These are phyloP conservation scores for Prunus salicina DNA, from an alignment of 306 rosid genomes.

Conservation along the genomic window DNA sequence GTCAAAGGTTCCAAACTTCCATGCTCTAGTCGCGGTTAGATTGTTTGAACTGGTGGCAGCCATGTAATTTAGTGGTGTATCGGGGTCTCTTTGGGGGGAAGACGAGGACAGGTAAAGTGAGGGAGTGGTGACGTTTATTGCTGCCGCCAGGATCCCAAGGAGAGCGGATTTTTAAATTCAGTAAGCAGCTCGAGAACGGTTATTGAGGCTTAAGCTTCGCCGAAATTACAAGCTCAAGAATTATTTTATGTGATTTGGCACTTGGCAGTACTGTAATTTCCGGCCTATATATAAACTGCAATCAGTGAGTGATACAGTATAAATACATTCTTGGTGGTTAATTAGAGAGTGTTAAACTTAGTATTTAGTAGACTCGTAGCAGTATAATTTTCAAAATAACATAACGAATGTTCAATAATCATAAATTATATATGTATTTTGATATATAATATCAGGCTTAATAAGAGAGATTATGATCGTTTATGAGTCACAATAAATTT, in stretches of 20 bases:
- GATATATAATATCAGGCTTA: no score
- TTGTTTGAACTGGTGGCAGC: slow-evolving; percentile 22
- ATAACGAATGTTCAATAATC: no score
- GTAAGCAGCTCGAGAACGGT: slow-evolving; percentile 48
- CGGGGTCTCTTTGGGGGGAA: background rate
- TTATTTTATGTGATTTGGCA: background rate
- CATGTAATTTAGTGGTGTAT: background rate
- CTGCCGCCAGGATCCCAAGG: slow-evolving; percentile 22
- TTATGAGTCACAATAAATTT: no score
- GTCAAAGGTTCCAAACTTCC: background rate
- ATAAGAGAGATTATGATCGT: no score
- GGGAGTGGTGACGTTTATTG: background rate
- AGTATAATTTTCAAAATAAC: no score
- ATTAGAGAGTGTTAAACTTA: no score
- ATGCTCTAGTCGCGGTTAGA: slow-evolving; percentile 10
- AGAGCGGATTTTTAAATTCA: background rate
- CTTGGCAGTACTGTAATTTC: background rate
- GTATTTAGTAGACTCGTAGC: no score
- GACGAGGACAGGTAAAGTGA: background rate
- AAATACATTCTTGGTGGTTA: no score
- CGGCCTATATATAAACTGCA: no score
- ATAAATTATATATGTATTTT: no score
- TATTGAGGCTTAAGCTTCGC: slow-evolving; percentile 58
- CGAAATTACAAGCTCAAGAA: slow-evolving; percentile 39
- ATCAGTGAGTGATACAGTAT: no score